Percentiles rank a stretch among this genome's conserved stretches.
Conservation (phyloP, 768 basidiomycete genomes). For the Cyathus striatus region DNA sequence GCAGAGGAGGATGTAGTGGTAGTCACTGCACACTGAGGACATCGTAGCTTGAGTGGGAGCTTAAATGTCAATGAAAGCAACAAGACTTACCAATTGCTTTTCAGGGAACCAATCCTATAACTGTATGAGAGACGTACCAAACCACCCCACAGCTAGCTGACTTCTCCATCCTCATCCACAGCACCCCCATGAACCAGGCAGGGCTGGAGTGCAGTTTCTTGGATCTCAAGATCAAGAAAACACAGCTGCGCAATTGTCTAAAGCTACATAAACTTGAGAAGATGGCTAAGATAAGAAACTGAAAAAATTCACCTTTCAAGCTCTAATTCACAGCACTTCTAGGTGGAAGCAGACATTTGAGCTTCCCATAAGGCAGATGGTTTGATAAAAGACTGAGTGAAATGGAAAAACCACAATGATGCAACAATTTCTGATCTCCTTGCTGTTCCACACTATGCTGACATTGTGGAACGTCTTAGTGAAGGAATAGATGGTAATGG, state of each 20-base stretch:
- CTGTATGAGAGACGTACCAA: too few relatives aligned
- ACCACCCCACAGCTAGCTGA: constrained; percentile 18
- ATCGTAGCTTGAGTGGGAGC: too few relatives aligned
- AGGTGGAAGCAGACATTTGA: constrained; percentile 18
- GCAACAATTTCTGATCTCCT: constrained; percentile 9
- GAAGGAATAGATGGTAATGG: constrained; percentile 2
- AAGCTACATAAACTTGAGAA: constrained; percentile 16
- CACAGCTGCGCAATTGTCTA: constrained; percentile 15
- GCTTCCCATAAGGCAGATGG: constrained; percentile 10
- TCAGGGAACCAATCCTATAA: too few relatives aligned
- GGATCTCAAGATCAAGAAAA: constrained; percentile 21
- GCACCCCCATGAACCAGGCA: constrained; percentile 18
- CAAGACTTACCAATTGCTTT: too few relatives aligned
- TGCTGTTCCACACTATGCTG: constrained; percentile 13
- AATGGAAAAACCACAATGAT: constrained; percentile 13
- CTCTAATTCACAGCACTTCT: not conserved
- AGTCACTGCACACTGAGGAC: too few relatives aligned
- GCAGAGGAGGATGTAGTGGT: too few relatives aligned
- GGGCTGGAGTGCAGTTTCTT: constrained; percentile 17
- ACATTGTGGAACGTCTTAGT: constrained; percentile 8
- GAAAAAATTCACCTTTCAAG: constrained; percentile 3
- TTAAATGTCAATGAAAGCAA: too few relatives aligned
- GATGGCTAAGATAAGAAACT: constrained; percentile 18
- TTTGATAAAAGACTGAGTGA: constrained; percentile 4
- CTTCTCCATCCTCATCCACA: constrained; percentile 14